Evolutionary conservation across 805 yeast genomes (phyloP), one percentile per base, ranked within the genome.

Genomic region (Metschnikowia kunwiensis): DNA sequence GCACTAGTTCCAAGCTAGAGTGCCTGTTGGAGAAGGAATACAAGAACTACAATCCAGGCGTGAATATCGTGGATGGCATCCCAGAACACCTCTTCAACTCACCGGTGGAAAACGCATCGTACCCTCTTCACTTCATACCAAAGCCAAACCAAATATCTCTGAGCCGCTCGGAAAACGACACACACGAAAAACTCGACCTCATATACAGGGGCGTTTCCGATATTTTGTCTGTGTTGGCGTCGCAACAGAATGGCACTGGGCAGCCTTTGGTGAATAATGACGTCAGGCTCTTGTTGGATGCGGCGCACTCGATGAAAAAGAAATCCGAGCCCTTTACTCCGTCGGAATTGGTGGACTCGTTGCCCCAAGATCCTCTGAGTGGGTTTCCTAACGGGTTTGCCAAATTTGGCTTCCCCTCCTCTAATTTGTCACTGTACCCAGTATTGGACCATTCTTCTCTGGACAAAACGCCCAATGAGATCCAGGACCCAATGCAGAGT

Each of bases 1-100:
- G 88, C 50, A 58, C 65, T 1, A 75, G 80, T 5, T 57, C 79
- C 24, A 72, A 68, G 5, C 58, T 66, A 20, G 58, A 54, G 15
- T 82, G 88, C 48, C 74, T 80, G 6, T 74, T 79, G 46, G 73
- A 63, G 18, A 23, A 10, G 1, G 51, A 47, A 12, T 45, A 37
- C 23, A 36, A 26, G 12, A 24, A n/a, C 6, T 31, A 36, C 9
- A 35, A 47, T 24, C 53, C 53, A n/a, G 28, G 22, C 12, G 47
- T 45, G 19, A 35, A 23, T n/a, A 14, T 49, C 8, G 32, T 49
- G n/a, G 39, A 39, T 12, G 53, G 53, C 2, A 28, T 38, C 5
- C 53, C 53, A 3, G 47, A 42, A 26, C 44, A 46, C 17, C 31
- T 42, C 35, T 23, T 45, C n/a, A 43, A 38, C 3, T 21, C 38